Conservation (phyloP, 2,329 filamentous ascomycete genomes). For the Fonsecaea erecta region DNA sequence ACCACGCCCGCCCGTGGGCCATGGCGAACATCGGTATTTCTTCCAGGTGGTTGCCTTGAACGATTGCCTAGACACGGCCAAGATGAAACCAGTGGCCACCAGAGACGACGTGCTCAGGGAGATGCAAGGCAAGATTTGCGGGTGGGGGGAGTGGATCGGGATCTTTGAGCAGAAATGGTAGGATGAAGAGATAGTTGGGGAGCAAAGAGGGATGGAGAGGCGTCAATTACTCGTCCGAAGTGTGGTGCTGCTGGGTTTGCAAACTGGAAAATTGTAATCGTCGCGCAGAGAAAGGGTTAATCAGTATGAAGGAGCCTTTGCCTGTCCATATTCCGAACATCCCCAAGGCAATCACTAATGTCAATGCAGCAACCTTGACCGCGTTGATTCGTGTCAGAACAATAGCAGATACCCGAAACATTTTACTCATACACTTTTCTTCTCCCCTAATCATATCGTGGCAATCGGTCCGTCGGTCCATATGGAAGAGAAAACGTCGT, state of each 20-base stretch:
- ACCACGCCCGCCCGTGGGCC: conserved; percentile 55
- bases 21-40: conserved; percentile 60
- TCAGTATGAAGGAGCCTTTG: not conserved
- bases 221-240: not conserved
- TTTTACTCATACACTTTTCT: not conserved
- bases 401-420: not conserved
- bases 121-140: conserved; percentile 55
- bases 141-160: conserved; percentile 57
- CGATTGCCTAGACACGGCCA: conserved; percentile 47
- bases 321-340: not conserved
- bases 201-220: not conserved
- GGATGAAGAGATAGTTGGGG: not conserved
- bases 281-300: not conserved
- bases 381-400: not conserved
- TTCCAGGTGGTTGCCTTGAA: conserved; percentile 57
- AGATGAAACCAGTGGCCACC: conserved; percentile 47
- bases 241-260: not conserved
- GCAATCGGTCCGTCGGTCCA: conserved; percentile 22
- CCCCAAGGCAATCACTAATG: not conserved
- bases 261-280: not conserved
- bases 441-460: conserved; percentile 4
- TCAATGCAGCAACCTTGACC: not conserved
- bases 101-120: conserved; percentile 51
- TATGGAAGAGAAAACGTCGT: conserved; percentile 30
- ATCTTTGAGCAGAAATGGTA: conserved; percentile 51